phyloP scores from a whole-genome alignment of 148 eudicot genomes.

The Rhododendron mucronatum region DNA sequence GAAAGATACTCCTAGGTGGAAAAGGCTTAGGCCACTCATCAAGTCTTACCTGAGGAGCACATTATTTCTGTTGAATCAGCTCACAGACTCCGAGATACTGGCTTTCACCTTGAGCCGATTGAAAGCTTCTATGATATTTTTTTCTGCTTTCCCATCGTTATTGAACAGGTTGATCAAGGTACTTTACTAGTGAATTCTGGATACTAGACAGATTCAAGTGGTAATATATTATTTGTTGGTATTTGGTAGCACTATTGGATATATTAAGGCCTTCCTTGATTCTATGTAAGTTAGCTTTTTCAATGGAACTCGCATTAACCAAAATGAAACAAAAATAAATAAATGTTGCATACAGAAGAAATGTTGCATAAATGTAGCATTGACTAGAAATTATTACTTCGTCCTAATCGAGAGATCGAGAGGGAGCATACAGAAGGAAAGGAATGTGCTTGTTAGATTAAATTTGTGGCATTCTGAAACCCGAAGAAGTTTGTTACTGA shows the following conservation, averaged over 20 bases:
- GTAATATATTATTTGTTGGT: not conserved
- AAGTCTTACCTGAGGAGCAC: constrained; percentile 84
- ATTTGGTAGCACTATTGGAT: not conserved
- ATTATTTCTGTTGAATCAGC: constrained; percentile 68
- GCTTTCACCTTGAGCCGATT: constrained; percentile 54
- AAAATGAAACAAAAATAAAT: not conserved
- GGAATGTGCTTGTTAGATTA: not conserved
- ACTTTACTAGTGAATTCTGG: constrained; percentile 14
- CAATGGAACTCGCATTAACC: not conserved
- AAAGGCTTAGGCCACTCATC: constrained; percentile 55
- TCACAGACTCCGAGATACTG: constrained; percentile 65
- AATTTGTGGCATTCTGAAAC: not conserved
- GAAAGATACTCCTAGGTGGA: constrained; percentile 66
- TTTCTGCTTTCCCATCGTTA: constrained; percentile 72
- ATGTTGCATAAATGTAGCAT: not conserved
- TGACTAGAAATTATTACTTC: not conserved
- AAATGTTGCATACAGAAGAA: not conserved
- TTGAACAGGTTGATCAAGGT: constrained; percentile 69
- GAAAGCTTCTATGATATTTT: constrained; percentile 68
- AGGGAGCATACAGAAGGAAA: too few species aligned
- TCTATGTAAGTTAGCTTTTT: not conserved
- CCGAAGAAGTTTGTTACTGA: not conserved
- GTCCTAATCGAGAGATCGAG: too few species aligned
- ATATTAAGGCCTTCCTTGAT: not conserved
- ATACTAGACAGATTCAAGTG: not conserved